Evolutionary conservation across 129 eudicot genomes (phyloP), one percentile per base, ranked within the genome.

Genomic region (Tagetes patula): DNA sequence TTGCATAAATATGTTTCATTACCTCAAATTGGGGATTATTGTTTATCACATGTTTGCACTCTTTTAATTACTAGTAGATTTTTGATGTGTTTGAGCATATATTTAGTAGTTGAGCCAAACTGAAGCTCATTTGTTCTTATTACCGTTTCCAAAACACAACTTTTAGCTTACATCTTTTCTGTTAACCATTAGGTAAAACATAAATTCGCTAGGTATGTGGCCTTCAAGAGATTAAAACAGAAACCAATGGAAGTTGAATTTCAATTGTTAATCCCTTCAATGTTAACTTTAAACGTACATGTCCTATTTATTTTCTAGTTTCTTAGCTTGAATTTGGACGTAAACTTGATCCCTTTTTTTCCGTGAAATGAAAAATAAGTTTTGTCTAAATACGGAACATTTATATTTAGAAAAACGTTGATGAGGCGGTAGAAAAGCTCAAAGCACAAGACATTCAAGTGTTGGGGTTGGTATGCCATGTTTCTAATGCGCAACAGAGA

Each of bases 381-480:
- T 38, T 52, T 48, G 42, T 20, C 45, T 45, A 27, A 50, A 77
- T 27, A 69, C 9, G 39, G 1, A 7, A 20, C 3, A 9, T 63
- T 42, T 37, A 10, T 0, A 39, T 77, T 76, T 78, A 95, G 99
- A 85, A 47, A 73, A 95, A 95, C 63, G 97, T 91, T 50, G 97
- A 90, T 74, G 96, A 90, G 74, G 99, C 96, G 0, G 94, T 86
- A 38, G 82, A 81, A 56, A 86, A 86, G 85, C 89, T 95, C 0
- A 84, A 78, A 76, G 85, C 64, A 6, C 75, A 70, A 79, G 97
- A 97, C 58, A 83, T 91, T 34, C 87, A 95, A 65, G 99, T 67
- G 34, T 39, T 85, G 68, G 97, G 99, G 43, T 82, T 88, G 83
- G 94, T 82, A 40, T 95, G 99, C 73, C 99, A 95, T 81, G 99